Evolutionary conservation across 1,139 yeast species (phyloP), one percentile per base, ranked within the genome.

Genomic region (Geotrichum histeridarum): DNA sequence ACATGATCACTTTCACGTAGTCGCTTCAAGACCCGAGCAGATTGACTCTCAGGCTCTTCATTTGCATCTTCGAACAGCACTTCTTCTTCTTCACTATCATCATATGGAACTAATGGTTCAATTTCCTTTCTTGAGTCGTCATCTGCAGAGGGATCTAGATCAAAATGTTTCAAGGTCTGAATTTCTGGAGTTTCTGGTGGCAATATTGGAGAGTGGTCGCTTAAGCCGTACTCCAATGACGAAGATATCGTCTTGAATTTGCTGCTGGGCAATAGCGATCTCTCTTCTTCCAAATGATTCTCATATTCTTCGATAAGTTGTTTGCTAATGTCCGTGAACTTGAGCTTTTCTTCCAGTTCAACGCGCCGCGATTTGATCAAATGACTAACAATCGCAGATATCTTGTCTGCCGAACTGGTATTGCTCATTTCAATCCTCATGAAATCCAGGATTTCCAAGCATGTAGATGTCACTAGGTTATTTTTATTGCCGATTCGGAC

Each of bases 391-490:
- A 48, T 36, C 8, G 30, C 27, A 12, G 36, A 11, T 32, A 47
- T 49, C 8, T 49, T 45, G 15, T 55, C 39, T 39, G 52, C 17
- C 15, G 47, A 41, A 43, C 42, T 22, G 45, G 50, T 30, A 27
- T 27, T 15, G 50, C 47, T 15, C 38, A n/a, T n/a, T 14, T n/a
- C 39, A 37, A 51, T 44, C n/a, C 50, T 54, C 1, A 87, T 69
- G 2, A 77, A 69, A 60, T 82, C 85, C 52, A 89, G 71, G 42
- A 91, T 73, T 63, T 86, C 93, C 53, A 90, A 73, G 60, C 94
- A 80, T 2, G 94, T 78, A 0, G 96, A 88, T 64, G 82, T 86
- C 1, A 87, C 78, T 57, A 91, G 72, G 64, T 83, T 86, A 64
- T 85, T 82, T 46, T 72, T 71, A 41, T 75, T 71, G 18, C 78